phyloP scores from a whole-genome alignment of 2,329 filamentous ascomycete species.

The Fusarium setosum region DNA sequence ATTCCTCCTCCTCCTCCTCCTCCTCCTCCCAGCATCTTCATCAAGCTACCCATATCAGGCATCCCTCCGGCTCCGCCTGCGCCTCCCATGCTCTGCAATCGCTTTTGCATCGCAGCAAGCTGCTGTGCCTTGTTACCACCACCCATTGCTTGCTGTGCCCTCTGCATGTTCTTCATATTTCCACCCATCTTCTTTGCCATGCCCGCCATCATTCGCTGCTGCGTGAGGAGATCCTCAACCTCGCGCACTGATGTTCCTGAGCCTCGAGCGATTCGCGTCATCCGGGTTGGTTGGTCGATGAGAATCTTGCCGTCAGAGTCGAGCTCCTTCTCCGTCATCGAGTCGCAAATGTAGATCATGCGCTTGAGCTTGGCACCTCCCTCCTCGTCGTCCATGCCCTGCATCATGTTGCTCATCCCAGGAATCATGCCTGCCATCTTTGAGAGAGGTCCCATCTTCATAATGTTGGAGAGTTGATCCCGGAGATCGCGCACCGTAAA shows the following conservation, averaged over 20 bases:
- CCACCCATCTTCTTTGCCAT: constrained; percentile 99
- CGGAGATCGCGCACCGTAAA: constrained; percentile 95
- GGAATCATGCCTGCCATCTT: constrained; percentile 99
- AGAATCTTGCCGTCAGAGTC: constrained; percentile 96
- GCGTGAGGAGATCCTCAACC: constrained; percentile 96
- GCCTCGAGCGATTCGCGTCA: constrained; percentile 90
- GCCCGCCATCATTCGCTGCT: constrained; percentile 98
- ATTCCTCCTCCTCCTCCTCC: constrained; percentile 71
- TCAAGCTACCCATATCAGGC: constrained; percentile 86
- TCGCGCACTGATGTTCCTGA: constrained; percentile 92
- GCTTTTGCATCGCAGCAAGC: constrained; percentile 96
- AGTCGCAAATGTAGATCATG: constrained; percentile 99
- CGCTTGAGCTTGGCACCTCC: constrained; percentile 92
- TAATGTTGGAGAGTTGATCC: constrained; percentile 96
- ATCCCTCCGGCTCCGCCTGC: constrained; percentile 73
- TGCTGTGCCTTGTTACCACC: constrained; percentile 93
- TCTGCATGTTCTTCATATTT: constrained; percentile 97
- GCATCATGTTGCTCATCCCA: constrained; percentile 92
- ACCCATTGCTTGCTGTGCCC: constrained; percentile 89
- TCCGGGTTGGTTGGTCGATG: constrained; percentile 89
- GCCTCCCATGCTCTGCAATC: constrained; percentile 91
- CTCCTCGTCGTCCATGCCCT: constrained; percentile 96
- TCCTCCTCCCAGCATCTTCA: constrained; percentile 86
- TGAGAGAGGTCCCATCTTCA: constrained; percentile 98
- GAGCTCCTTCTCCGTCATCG: constrained; percentile 96